Percentiles rank a stretch among this genome's conserved stretches.
Conservation (phyloP, 345 rosid species). For the Arabidopsis suecica region DNA sequence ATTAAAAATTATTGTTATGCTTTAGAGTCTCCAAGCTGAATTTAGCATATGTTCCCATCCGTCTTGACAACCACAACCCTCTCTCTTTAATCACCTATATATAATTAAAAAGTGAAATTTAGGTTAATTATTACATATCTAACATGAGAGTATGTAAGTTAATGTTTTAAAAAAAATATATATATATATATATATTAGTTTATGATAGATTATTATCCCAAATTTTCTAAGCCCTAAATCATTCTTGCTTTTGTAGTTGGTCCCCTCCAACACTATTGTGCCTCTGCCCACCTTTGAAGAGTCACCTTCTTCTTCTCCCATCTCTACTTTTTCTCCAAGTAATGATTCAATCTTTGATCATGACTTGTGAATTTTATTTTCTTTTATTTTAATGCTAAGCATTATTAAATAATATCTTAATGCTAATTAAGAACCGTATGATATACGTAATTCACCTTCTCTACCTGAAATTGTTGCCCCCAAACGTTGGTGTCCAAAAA, state of each 20-base stretch:
- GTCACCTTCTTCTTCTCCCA: conserved; percentile 38
- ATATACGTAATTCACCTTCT: conserved; percentile 1
- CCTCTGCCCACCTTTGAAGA: conserved; percentile 48
- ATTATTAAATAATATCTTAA: conserved; percentile 5
- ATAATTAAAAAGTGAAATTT: conserved; percentile 10
- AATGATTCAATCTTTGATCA: conserved; percentile 43
- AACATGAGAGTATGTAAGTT: background rate
- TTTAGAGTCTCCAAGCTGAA: conserved; percentile 47
- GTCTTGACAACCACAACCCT: conserved; percentile 43
- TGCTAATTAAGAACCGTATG: conserved; percentile 33
- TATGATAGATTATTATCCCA: conserved; percentile 8
- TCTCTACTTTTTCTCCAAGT: conserved; percentile 46
- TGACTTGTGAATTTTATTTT: conserved; percentile 34
- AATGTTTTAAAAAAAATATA: no score
- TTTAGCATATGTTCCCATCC: conserved; percentile 54
- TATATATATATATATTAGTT: background rate
- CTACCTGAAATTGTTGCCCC: conserved; percentile 59
- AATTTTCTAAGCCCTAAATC: conserved; percentile 42
- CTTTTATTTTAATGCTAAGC: background rate
- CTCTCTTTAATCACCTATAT: conserved; percentile 40
- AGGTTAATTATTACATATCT: conserved; percentile 22
- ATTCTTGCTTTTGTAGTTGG: conserved; percentile 43
- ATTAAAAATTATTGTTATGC: conserved; percentile 41
- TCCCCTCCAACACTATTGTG: conserved; percentile 46
- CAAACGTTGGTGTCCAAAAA: conserved; percentile 93